Conservation (phyloP, 2,329 filamentous ascomycete species). For the Pyrenophora tritici-repentis region DNA sequence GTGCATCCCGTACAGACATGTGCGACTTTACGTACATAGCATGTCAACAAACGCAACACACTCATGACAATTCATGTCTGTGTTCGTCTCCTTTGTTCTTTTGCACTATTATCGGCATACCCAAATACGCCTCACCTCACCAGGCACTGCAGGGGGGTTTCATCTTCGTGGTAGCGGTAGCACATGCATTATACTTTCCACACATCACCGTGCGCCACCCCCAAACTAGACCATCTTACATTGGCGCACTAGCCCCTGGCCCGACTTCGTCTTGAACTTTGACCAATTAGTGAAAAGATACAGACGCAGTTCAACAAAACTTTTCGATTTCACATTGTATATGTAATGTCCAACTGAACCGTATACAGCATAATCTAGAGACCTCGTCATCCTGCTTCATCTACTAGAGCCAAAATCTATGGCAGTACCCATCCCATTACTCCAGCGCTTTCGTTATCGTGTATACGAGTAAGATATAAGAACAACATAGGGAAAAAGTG, state of each 20-base stretch:
- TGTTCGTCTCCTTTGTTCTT: too few relatives aligned
- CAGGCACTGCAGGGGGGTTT: too few relatives aligned
- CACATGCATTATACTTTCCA: neutral
- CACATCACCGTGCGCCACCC: neutral
- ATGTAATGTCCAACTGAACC: conserved; percentile 10
- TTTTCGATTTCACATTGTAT: conserved; percentile 12
- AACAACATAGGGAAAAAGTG: neutral
- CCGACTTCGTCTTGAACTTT: too few relatives aligned
- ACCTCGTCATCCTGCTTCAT: neutral
- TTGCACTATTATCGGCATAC: too few relatives aligned
- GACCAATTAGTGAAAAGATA: neutral
- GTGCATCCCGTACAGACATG: too few relatives aligned
- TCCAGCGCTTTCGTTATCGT: conserved; percentile 11
- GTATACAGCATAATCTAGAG: conserved; percentile 6
- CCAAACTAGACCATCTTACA: too few relatives aligned
- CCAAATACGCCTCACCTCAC: too few relatives aligned
- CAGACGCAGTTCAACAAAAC: conserved; percentile 2
- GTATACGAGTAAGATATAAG: neutral
- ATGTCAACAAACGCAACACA: too few relatives aligned
- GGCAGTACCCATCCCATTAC: conserved; percentile 6
- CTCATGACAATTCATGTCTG: too few relatives aligned
- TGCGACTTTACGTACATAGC: too few relatives aligned
- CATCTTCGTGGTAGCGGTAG: too few relatives aligned
- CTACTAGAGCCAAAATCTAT: neutral
- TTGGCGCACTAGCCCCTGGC: too few relatives aligned